These are phyloP conservation scores for Citeromyces siamensis DNA, from an alignment of 1,139 yeast species.

Conservation along the genomic window DNA sequence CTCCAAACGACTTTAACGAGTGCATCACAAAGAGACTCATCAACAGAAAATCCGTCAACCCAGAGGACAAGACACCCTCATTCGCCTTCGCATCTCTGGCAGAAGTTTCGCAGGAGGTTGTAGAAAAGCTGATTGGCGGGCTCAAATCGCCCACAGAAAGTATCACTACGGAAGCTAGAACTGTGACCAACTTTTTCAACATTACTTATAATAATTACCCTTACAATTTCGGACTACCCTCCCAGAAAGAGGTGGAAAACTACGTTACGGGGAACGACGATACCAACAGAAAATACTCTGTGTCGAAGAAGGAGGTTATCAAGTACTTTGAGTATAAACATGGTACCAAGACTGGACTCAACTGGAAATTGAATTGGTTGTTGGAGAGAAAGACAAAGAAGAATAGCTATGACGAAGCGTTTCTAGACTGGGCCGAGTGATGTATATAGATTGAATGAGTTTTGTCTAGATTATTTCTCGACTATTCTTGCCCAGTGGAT, in stretches of 20 bases:
- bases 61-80: constrained; percentile 12
- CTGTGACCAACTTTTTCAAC: constrained; percentile 23
- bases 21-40: constrained; percentile 69
- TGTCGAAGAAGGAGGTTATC: constrained; percentile 52
- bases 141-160: constrained; percentile 4
- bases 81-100: constrained; percentile 21
- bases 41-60: constrained; percentile 15
- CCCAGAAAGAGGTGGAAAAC: constrained; percentile 40
- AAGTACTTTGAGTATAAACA: constrained; percentile 39
- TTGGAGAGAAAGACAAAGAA: constrained; percentile 52
- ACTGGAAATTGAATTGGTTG: constrained; percentile 38
- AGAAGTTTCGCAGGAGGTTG: constrained; percentile 17
- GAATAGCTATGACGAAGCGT: constrained; percentile 40
- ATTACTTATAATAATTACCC: constrained; percentile 57
- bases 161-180: constrained; percentile 8
- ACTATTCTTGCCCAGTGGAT: no score
- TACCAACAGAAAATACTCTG: constrained; percentile 49
- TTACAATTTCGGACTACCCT: constrained; percentile 70
- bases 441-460: no score
- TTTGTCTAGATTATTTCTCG: no score
- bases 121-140: constrained; percentile 12
- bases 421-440: constrained; percentile 43
- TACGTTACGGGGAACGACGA: constrained; percentile 58
- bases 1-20: constrained; percentile 51
- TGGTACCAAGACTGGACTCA: constrained; percentile 51